Conservation (phyloP, 2,329 filamentous ascomycete species). For the Zasmidium citrigriseum region DNA sequence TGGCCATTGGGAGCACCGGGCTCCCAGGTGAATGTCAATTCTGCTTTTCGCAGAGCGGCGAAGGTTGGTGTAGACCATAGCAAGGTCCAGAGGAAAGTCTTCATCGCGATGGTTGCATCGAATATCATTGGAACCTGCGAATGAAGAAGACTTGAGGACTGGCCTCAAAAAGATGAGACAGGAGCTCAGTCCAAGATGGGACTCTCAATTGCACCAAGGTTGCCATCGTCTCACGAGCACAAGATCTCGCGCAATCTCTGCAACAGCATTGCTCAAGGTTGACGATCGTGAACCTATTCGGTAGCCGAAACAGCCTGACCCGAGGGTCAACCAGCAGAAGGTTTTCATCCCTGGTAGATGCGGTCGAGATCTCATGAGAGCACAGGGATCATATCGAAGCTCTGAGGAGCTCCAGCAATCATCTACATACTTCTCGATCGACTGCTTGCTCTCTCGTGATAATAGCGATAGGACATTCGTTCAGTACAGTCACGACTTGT, state of each 20-base stretch:
- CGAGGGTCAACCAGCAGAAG: neutral
- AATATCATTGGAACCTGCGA: no score
- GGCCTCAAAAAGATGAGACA: no score
- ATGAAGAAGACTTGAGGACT: no score
- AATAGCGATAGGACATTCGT: no score
- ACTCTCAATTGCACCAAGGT: neutral
- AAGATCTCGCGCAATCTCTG: neutral
- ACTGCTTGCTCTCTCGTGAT: no score
- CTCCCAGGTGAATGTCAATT: constrained; percentile 6
- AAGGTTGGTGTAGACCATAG: neutral
- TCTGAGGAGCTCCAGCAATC: no score
- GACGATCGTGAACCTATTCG: neutral
- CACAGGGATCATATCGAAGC: no score
- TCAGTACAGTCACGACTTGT: neutral
- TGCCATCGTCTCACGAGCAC: no score
- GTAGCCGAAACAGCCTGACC: neutral
- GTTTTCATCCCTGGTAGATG: neutral
- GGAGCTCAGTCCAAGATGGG: neutral
- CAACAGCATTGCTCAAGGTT: neutral
- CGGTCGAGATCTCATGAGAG: no score
- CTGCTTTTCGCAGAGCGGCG: neutral
- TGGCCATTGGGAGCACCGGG: constrained; percentile 18
- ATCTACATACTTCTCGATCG: no score
- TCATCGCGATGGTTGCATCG: neutral
- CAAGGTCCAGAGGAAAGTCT: neutral